A percentile compares a stretch with the other conserved stretches of the same genome.
phyloP scores from a whole-genome alignment of 2,329 filamentous ascomycete species.

The Endothia cerciana region DNA sequence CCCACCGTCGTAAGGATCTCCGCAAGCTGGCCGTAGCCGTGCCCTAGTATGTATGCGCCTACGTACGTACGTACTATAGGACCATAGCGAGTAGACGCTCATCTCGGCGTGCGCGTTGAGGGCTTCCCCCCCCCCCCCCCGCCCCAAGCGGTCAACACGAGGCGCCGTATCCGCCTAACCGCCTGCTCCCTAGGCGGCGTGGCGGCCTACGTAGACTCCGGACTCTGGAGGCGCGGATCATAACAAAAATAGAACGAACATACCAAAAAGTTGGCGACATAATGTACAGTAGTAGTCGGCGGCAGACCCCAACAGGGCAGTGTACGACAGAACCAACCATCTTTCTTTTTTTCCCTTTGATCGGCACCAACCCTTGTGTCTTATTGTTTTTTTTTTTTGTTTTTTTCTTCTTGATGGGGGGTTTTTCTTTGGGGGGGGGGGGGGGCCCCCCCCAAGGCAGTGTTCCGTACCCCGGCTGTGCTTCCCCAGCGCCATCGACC shows the following conservation, averaged over 20 bases:
- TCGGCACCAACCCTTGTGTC: too few relatives aligned
- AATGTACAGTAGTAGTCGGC: not conserved
- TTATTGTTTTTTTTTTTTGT: not conserved
- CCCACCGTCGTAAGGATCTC: too few relatives aligned
- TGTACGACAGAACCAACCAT: not conserved
- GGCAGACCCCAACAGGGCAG: too few relatives aligned
- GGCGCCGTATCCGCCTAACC: not conserved
- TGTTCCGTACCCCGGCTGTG: constrained; percentile 2
- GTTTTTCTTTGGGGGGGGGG: too few relatives aligned
- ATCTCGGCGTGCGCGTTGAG: not conserved
- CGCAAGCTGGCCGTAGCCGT: too few relatives aligned
- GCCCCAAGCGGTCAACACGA: constrained; percentile 6
- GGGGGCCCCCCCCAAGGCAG: not conserved
- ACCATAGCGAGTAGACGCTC: not conserved
- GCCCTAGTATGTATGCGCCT: too few relatives aligned
- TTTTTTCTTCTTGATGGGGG: too few relatives aligned
- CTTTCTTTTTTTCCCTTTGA: not conserved
- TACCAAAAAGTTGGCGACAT: too few relatives aligned
- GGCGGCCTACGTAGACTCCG: too few relatives aligned
- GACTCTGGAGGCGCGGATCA: not conserved
- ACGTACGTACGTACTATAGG: not conserved
- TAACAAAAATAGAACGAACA: too few relatives aligned
- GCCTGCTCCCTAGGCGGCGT: not conserved
- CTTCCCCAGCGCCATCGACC: constrained; percentile 7
- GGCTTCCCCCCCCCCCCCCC: not conserved